Percentiles rank a stretch among this genome's conserved stretches.
Evolutionary conservation across 495 filamentous ascomycete genomes (phyloP).

Genomic region (Margaritispora aquatica): DNA sequence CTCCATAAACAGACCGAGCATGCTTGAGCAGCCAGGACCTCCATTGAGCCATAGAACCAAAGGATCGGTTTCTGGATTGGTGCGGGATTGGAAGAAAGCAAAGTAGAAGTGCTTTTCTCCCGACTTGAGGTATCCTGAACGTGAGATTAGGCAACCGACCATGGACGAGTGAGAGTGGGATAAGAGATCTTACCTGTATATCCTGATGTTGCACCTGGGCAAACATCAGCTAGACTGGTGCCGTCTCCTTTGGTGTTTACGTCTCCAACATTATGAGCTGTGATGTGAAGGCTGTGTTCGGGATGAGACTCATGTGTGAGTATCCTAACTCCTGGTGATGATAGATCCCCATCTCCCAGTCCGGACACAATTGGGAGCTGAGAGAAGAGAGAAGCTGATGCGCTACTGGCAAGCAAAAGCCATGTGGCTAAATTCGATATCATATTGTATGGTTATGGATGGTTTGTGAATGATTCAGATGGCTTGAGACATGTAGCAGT

Average conservation of each 20-base stretch:
- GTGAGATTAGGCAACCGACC: not conserved
- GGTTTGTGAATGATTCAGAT: too few relatives aligned
- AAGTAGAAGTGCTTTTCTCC: slow-evolving; percentile 17
- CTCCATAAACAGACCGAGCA: slow-evolving; percentile 22
- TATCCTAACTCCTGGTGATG: slow-evolving; percentile 1
- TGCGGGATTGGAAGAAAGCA: slow-evolving; percentile 11
- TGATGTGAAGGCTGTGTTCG: slow-evolving; percentile 12
- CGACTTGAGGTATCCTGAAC: not conserved
- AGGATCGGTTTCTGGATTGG: slow-evolving; percentile 3
- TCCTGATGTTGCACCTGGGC: slow-evolving; percentile 14
- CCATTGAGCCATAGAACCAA: slow-evolving; percentile 18
- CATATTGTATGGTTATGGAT: not conserved
- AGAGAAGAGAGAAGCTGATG: not conserved
- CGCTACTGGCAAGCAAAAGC: not conserved
- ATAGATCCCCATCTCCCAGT: not conserved
- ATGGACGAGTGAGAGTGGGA: not conserved
- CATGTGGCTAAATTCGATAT: not conserved
- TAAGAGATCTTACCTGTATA: slow-evolving; percentile 13
- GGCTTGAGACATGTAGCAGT: too few relatives aligned
- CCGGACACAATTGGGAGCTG: not conserved
- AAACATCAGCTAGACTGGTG: slow-evolving; percentile 5
- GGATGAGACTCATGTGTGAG: slow-evolving; percentile 16
- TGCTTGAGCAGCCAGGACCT: slow-evolving; percentile 20
- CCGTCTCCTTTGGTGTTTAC: slow-evolving; percentile 1
- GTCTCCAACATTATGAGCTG: not conserved